Percentiles rank a stretch among this genome's conserved stretches.
These are phyloP conservation scores for Citropsis articulata DNA, from an alignment of 345 rosid genomes.

Conservation along the genomic window DNA sequence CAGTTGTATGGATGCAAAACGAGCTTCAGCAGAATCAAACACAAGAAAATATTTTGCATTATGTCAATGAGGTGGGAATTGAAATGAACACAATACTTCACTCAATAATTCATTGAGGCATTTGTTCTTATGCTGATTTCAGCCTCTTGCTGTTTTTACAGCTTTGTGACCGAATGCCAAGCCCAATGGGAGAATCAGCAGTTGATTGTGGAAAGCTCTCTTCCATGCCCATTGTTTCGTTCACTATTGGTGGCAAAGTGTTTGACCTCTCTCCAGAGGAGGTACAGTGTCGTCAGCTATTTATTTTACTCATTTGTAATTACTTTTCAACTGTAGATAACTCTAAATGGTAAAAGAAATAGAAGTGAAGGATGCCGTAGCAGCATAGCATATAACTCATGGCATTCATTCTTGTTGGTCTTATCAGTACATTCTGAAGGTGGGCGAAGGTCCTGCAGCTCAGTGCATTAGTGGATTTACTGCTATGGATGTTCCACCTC, in stretches of 20 bases:
- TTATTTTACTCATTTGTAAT: not conserved
- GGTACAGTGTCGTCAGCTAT: slow-evolving; percentile 31
- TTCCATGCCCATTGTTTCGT: slow-evolving; percentile 78
- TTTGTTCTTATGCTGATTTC: not conserved
- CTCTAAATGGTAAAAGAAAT: not conserved
- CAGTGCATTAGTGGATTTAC: slow-evolving; percentile 94
- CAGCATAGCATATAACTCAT: not conserved
- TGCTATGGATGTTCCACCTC: slow-evolving; percentile 78
- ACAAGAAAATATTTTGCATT: slow-evolving; percentile 55
- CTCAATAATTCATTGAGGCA: not conserved
- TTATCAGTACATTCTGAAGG: slow-evolving; percentile 80
- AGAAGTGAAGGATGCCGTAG: not conserved
- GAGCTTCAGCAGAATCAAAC: slow-evolving; percentile 75
- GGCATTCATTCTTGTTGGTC: slow-evolving; percentile 10
- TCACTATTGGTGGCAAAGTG: slow-evolving; percentile 67
- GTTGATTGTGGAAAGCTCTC: slow-evolving; percentile 75
- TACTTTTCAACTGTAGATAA: not conserved
- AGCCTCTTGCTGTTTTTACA: slow-evolving; percentile 21
- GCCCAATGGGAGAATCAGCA: slow-evolving; percentile 77
- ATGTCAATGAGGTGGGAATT: slow-evolving; percentile 50
- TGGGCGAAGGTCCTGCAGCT: slow-evolving; percentile 67
- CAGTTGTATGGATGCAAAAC: slow-evolving; percentile 89
- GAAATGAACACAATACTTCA: not conserved
- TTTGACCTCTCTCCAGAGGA: slow-evolving; percentile 71
- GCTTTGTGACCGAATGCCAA: slow-evolving; percentile 86